These are phyloP conservation scores for Fusarium buxicola DNA, from an alignment of 2,329 filamentous ascomycete genomes.

Conservation along the genomic window DNA sequence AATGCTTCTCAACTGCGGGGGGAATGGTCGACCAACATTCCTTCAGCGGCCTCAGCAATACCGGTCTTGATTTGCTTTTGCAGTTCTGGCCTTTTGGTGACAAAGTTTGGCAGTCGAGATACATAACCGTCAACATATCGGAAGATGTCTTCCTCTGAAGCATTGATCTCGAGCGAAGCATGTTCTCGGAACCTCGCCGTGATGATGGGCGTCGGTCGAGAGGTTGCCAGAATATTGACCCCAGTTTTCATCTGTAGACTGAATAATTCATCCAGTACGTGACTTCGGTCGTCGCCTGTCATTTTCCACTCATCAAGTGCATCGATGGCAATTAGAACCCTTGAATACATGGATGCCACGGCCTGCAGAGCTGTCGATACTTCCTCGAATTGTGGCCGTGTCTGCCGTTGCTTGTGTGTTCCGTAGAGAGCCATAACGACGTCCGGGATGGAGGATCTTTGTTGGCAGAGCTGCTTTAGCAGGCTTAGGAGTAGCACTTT, in stretches of 20 bases:
- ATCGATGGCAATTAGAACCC: background rate
- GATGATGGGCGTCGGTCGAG: background rate
- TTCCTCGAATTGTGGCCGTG: background rate
- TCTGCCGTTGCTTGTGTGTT: background rate
- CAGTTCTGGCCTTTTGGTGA: background rate
- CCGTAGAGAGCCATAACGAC: background rate
- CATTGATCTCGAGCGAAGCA: background rate
- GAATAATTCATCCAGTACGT: background rate
- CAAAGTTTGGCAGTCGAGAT: background rate
- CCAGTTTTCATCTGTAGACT: background rate
- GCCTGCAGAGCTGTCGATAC: background rate
- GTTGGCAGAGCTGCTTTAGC: background rate
- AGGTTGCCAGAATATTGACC: background rate
- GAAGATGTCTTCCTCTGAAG: background rate
- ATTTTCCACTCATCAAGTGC: background rate
- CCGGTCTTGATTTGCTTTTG: background rate
- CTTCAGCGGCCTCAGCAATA: background rate
- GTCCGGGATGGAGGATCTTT: background rate
- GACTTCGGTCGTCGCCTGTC: background rate
- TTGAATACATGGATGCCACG: background rate
- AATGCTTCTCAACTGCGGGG: background rate
- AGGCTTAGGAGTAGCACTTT: background rate
- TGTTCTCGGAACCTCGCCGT: background rate
- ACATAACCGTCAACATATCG: background rate
- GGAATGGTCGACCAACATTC: background rate